Percentiles rank a stretch among this genome's conserved stretches.
phyloP scores from a whole-genome alignment of 2,329 filamentous ascomycete genomes.

The Fusarium nelsonii region DNA sequence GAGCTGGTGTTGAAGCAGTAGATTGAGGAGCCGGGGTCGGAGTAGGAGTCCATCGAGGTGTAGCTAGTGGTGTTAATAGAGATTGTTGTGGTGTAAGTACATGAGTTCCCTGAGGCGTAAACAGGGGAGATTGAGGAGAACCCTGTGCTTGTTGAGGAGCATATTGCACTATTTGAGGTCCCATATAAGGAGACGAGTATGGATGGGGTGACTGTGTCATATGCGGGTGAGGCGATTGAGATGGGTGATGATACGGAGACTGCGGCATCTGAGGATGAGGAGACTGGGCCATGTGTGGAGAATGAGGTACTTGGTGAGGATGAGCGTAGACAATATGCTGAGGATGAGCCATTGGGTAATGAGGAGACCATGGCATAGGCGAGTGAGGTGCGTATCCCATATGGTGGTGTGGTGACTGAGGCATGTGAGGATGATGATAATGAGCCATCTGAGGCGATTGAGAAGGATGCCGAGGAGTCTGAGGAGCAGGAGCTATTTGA shows the following conservation, averaged over 20 bases:
- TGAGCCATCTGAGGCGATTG: too few relatives aligned
- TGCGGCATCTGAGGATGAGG: neutral
- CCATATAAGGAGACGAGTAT: neutral
- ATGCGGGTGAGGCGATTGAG: neutral
- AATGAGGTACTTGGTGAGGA: neutral
- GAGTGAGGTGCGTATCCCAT: neutral
- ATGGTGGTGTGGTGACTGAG: neutral
- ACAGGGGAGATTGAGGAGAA: neutral
- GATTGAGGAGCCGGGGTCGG: slow-evolving; percentile 4
- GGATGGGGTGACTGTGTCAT: neutral
- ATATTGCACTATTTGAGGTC: neutral
- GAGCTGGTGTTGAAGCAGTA: too few relatives aligned
- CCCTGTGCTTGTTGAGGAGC: neutral
- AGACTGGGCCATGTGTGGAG: neutral
- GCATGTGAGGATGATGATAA: slow-evolving; percentile 1
- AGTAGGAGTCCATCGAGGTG: neutral
- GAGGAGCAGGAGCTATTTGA: neutral
- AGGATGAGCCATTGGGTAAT: neutral
- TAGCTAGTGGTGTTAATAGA: slow-evolving; percentile 11
- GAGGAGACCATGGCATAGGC: neutral
- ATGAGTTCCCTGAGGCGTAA: neutral
- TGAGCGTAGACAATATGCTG: neutral
- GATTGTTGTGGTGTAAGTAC: neutral
- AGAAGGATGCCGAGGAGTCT: neutral
- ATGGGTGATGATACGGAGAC: neutral